Base-by-base conservation (phyloP, 2,329 filamentous ascomycete species). In the Talaromyces albobiverticillius region DNA sequence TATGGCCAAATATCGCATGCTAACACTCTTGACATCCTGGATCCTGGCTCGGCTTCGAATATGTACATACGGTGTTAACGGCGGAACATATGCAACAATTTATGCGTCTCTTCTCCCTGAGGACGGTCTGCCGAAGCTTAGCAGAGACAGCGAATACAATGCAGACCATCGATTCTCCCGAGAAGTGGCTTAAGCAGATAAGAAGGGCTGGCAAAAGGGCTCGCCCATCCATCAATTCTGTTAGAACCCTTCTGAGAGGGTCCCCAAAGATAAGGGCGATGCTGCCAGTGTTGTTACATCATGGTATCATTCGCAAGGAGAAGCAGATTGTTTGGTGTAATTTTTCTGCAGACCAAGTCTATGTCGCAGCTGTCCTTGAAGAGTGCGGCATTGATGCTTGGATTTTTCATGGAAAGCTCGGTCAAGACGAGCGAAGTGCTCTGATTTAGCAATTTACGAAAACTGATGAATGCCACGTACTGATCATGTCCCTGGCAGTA, bases 191-290 rank as follows among this genome's bases (percentile, higher is more conserved):
- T 6, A 9, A 22, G n/a, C 2, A 20, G 3, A 26, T 14, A 4
- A 8, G n/a, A 34, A 2, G 13, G 7, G 3, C 6, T 18, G 43
- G 16, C 32, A 46, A 31, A 34, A 7, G 2, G 5, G 26, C 4
- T 13, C 9, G 11, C 1, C 26, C 26, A 14, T 50, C 47, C 0
- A 13, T 50, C 36, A 41, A 50, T 50, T 22, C 47, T 11, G 1
- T 50, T 34, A 14, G 34, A 50, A 50, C 34, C 23, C 34, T 50
- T 7, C 31, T 42, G 9, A 34, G 47, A 41, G 49, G 49, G 1
- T 52, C 49, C 5, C 40, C 40, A 3, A 52, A 52, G 22, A 43
- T 52, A 40, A 32, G 49, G 18, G 49, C 49, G 14, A 43, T 52
- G 38, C n/a, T 52, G 9, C 49, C 49, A 2, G 34, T 45, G 11